Evolutionary conservation across 129 eudicot species (phyloP).

Genomic region (sunflower (Helianthus annuus)): HanXRQr2.0-SUNRISE NC_035448.2:17342361-17342860

Average conservation of each 20-base stretch:
- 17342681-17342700: neutral
- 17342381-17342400: neutral
- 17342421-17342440: neutral
- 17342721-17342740: neutral
- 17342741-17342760: neutral
- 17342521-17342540: constrained; percentile 48
- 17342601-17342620: constrained; percentile 34
- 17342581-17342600: constrained; percentile 24
- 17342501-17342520: constrained; percentile 71
- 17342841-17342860: neutral
- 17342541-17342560: constrained; percentile 51
- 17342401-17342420: neutral
- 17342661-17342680: constrained; percentile 9
- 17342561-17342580: constrained; percentile 20
- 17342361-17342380: neutral
- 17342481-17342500: constrained; percentile 55
- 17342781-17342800: no score
- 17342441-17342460: constrained; percentile 37
- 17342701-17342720: constrained; percentile 10
- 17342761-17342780: no score
- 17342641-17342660: constrained; percentile 26
- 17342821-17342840: neutral
- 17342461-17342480: constrained; percentile 58
- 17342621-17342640: constrained; percentile 31
- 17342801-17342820: no score